Evolutionary conservation across 2,329 filamentous ascomycete species (phyloP), one percentile per base, ranked within the genome.

Genomic region (Davidsoniella neocaledoniae): DNA sequence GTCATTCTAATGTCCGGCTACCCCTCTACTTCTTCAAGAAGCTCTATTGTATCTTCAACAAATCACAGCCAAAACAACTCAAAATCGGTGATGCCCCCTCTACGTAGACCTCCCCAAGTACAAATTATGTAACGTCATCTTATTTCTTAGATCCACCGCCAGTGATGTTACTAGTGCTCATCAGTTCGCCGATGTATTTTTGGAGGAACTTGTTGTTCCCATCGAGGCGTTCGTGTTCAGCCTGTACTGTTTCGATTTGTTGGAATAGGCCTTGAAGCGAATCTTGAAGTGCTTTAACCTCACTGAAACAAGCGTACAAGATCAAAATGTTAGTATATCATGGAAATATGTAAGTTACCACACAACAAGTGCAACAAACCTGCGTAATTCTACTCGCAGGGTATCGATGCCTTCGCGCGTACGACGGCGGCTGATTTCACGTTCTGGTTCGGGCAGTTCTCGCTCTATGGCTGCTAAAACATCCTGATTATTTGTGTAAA

Each of bases 201-300:
- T 96, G 90, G 44, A 98, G 68, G 61, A 96, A 95, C 60, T 87
- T 90, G 72, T 98, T 98, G 64, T 95, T 88, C 64, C 76, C 91
- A 65, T 96, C 88, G 49, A 98, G 78, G 66, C 94, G 95, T 67
- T 95, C 86, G 62, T 98, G 88, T 62, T 96, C 90, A 58, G 84
- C 82, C 64, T 87, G 86, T 55, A 96, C 88, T 26, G 86, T 85
- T 61, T 98, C 91, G 62, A 96, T 93, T 47, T 87, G 83, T 65
- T 94, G 86, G 56, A 94, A 86, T 41, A 96, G 83, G 55, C 83
- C 85, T 54, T 93, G 73, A 33, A 98, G 77, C 25, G 86, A 94
- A 49, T 87, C 85, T 65, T 98, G 91, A 25, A 96, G 71, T 43
- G 79, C 77, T 64, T 86, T 86, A 53, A 90, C 88, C 67, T 95